These are phyloP conservation scores for Aspergillus haitiensis DNA, from an alignment of 495 filamentous ascomycete species.

Conservation along the genomic window DNA sequence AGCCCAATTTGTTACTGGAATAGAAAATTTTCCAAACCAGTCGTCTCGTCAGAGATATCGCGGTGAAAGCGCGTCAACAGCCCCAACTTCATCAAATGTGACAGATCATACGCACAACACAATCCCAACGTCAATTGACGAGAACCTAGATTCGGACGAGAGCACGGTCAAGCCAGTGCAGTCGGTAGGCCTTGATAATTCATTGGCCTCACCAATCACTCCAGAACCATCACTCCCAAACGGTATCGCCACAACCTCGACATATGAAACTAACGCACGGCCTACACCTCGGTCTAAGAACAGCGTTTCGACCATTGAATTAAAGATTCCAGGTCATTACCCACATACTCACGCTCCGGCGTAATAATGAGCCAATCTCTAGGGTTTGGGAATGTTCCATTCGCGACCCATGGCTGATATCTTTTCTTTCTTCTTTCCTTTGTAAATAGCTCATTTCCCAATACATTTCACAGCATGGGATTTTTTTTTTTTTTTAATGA, in stretches of 20 bases:
- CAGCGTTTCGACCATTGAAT: constrained; percentile 17
- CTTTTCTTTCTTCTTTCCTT: constrained; percentile 1
- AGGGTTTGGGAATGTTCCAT: not conserved
- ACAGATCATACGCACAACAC: constrained; percentile 42
- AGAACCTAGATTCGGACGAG: constrained; percentile 20
- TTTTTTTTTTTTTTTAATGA: constrained; percentile 1
- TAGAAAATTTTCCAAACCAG: constrained; percentile 30
- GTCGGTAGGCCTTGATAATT: not conserved
- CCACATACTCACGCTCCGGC: not conserved
- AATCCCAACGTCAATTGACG: constrained; percentile 40
- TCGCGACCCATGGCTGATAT: not conserved
- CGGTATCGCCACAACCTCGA: not conserved
- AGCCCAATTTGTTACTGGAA: constrained; percentile 26
- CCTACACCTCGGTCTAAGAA: constrained; percentile 12
- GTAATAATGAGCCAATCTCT: not conserved
- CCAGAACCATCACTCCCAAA: constrained; percentile 12
- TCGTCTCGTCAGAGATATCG: constrained; percentile 31
- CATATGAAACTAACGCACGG: constrained; percentile 2
- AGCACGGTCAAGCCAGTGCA: constrained; percentile 5
- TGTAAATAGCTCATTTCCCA: not conserved
- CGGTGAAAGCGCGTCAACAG: constrained; percentile 42
- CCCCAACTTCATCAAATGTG: constrained; percentile 38
- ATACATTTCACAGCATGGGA: not conserved
- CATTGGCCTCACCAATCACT: not conserved
- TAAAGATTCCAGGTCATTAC: constrained; percentile 16